These are phyloP conservation scores for Cucurbita ficifolia DNA, from an alignment of 306 rosid genomes.

Conservation along the genomic window DNA sequence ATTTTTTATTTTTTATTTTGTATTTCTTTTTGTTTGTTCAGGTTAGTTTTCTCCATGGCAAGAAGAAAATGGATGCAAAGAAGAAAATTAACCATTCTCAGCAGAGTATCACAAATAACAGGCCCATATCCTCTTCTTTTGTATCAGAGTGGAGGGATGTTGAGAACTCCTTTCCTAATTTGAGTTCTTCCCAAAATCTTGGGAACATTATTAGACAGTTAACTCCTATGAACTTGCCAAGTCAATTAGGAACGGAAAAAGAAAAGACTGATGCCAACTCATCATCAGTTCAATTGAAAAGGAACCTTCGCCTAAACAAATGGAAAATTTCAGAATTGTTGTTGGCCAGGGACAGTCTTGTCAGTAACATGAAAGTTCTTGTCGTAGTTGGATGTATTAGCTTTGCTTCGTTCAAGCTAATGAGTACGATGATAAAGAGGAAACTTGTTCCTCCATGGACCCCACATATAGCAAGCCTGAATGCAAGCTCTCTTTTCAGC, in stretches of 20 bases:
- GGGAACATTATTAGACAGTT: constrained; percentile 77
- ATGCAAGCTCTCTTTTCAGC: constrained; percentile 22
- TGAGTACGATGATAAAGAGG: constrained; percentile 28
- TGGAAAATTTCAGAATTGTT: constrained; percentile 40
- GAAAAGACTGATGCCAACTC: constrained; percentile 26
- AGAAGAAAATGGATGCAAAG: constrained; percentile 38
- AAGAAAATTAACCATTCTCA: constrained; percentile 38
- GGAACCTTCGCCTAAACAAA: constrained; percentile 48
- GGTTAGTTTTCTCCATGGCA: constrained; percentile 62
- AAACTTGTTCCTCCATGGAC: constrained; percentile 28
- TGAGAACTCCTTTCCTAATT: constrained; percentile 40
- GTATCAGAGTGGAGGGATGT: constrained; percentile 44
- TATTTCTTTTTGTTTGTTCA: constrained; percentile 26
- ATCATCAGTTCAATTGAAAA: constrained; percentile 54
- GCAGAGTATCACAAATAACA: constrained; percentile 34
- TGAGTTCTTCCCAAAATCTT: constrained; percentile 45
- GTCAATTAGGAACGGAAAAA: constrained; percentile 46
- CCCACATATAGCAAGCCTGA: constrained; percentile 19
- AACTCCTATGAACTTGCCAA: constrained; percentile 58
- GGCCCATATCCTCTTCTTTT: constrained; percentile 48
- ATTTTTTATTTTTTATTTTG: not conserved
- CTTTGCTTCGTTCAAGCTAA: constrained; percentile 49
- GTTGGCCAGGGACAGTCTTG: constrained; percentile 22
- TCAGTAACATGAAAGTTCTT: constrained; percentile 31
- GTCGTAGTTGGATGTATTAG: constrained; percentile 57